phyloP scores from a whole-genome alignment of 2,329 filamentous ascomycete species.

The Xylaria sp. region DNA sequence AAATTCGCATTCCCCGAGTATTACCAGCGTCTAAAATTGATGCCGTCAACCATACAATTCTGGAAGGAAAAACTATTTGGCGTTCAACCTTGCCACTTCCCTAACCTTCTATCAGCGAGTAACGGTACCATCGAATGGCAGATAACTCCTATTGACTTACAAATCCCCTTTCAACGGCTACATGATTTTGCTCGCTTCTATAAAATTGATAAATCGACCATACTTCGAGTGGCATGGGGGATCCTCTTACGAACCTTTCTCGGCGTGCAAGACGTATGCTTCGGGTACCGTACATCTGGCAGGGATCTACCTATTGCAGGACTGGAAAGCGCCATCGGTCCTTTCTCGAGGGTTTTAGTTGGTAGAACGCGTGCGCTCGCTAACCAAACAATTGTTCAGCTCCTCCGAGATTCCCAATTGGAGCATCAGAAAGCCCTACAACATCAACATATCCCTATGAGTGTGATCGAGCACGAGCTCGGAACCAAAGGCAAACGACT shows the following conservation, averaged over 20 bases:
- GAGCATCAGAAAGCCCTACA: constrained; percentile 39
- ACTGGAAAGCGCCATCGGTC: constrained; percentile 51
- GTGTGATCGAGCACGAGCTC: constrained; percentile 54
- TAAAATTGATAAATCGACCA: constrained; percentile 52
- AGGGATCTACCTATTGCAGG: constrained; percentile 51
- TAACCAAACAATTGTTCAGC: constrained; percentile 32
- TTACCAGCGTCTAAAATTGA: constrained; percentile 44
- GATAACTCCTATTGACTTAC: constrained; percentile 48
- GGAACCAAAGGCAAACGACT: constrained; percentile 48
- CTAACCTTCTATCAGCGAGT: constrained; percentile 43
- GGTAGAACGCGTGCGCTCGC: constrained; percentile 32
- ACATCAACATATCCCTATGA: constrained; percentile 53
- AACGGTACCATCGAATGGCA: constrained; percentile 38
- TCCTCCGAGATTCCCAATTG: constrained; percentile 36
- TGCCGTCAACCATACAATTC: constrained; percentile 49
- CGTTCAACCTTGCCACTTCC: constrained; percentile 53
- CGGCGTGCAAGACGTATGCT: constrained; percentile 57
- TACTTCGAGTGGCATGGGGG: constrained; percentile 65
- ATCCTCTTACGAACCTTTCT: constrained; percentile 61
- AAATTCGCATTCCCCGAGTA: constrained; percentile 48
- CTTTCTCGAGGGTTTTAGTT: constrained; percentile 46
- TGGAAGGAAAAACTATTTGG: constrained; percentile 51
- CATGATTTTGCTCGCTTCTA: constrained; percentile 51
- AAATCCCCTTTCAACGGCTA: constrained; percentile 48
- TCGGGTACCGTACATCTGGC: constrained; percentile 57